Base-by-base conservation (phyloP, 2,329 filamentous ascomycete genomes). In the Cercospora sesami region DNA sequence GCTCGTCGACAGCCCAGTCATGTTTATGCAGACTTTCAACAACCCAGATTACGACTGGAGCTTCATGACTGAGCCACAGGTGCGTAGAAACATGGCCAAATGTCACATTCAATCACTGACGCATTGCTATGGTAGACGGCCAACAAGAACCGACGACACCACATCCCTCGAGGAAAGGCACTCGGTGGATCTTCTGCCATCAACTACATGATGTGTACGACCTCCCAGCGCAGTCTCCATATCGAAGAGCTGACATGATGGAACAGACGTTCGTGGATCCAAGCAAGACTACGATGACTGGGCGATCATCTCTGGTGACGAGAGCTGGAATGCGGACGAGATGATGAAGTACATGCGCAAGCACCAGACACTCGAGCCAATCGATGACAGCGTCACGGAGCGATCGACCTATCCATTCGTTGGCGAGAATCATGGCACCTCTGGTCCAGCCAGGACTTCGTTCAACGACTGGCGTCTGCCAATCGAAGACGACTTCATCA, bases 261-360 rank as follows among this genome's bases (percentile, higher is more conserved):
- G 26, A 1, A 21, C 16, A 62, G 60, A 83, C 78, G 80, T 80
- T 26, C 81, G 83, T 31, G 83, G 83, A 1, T 78, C 79, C 33
- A 74, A 76, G 2, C 72, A 75, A 5, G 83, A 85, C 69, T 86
- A 82, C 68, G 79, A 85, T 23, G 76, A 79, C 55, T 86, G 83
- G 84, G 81, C 78, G 1, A 72, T 77, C 33, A 71, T 78, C 2
- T 76, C 80, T 0, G 78, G 75, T 2, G 83, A 86, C 63, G 59
- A 79, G 1, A 74, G 77, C 2, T 87, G 84, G 79, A 80, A 79
- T 67, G 84, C 83, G 65, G 74, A 83, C 4, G 79, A 79, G 9
- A 78, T 86, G 31, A 76, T 82, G 16, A 81, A 82, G 1, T 87
- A 82, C 74, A 76, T 79, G 73, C 73, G 76, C 53, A 79, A 79